Evolutionary conservation across 345 rosid genomes (phyloP).

Genomic region (Syzygium grande): DNA sequence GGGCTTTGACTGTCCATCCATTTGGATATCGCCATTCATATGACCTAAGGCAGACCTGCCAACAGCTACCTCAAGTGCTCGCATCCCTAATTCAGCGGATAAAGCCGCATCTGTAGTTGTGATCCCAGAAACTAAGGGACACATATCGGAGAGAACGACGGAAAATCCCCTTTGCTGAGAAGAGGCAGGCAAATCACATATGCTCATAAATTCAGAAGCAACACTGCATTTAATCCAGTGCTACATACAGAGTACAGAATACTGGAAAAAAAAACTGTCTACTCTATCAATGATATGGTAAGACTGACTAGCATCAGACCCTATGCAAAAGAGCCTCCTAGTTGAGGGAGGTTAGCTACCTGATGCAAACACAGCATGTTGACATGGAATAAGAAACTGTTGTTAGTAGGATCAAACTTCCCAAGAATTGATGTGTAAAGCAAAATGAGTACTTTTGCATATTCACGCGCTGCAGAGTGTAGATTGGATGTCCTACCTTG

Average conservation of each 20-base stretch:
- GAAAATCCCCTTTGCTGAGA: conserved; percentile 74
- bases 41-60: conserved; percentile 36
- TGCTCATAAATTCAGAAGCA: background rate
- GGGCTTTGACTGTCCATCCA: conserved; percentile 6
- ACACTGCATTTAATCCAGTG: background rate
- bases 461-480: background rate
- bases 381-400: background rate
- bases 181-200: conserved; percentile 1
- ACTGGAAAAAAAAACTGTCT: background rate
- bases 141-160: conserved; percentile 85
- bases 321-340: background rate
- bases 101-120: conserved; percentile 70
- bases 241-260: background rate
- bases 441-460: background rate
- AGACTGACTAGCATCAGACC: background rate
- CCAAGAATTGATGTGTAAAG: background rate
- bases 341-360: background rate
- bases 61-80: conserved; percentile 80
- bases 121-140: conserved; percentile 86
- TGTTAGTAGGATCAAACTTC: background rate
- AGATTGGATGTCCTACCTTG: background rate
- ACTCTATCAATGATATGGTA: background rate
- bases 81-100: conserved; percentile 80
- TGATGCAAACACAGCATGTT: background rate
- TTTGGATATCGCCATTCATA: background rate